Conservation (phyloP, 495 filamentous ascomycete genomes). For the Penicillium crystallinum region DNA sequence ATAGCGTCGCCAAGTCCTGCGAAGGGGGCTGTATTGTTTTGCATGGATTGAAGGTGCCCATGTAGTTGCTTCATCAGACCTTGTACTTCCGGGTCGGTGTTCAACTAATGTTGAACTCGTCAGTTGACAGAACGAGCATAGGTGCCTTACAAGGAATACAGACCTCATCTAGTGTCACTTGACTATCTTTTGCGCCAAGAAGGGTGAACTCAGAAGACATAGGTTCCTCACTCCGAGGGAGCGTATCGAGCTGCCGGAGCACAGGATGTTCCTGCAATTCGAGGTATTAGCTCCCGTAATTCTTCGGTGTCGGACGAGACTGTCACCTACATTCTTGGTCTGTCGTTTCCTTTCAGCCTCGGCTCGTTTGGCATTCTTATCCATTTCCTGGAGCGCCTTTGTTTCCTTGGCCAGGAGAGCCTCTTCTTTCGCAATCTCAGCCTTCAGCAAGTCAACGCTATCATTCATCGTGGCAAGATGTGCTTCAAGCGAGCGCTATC, state of each 20-base stretch:
- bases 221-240: slow-evolving; percentile 8
- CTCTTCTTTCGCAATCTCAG: slow-evolving; percentile 52
- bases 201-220: slow-evolving; percentile 26
- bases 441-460: slow-evolving; percentile 47
- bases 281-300: not conserved
- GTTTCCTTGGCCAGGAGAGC: slow-evolving; percentile 46
- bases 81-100: slow-evolving; percentile 34
- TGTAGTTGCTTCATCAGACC: slow-evolving; percentile 43
- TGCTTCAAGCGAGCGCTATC: slow-evolving; percentile 45
- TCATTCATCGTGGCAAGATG: slow-evolving; percentile 51
- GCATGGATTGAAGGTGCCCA: slow-evolving; percentile 53
- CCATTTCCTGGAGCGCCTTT: slow-evolving; percentile 45
- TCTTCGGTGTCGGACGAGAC: not conserved
- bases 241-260: slow-evolving; percentile 31
- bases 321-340: slow-evolving; percentile 38
- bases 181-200: slow-evolving; percentile 16
- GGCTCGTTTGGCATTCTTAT: slow-evolving; percentile 49
- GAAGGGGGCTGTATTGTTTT: slow-evolving; percentile 49
- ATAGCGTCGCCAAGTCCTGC: slow-evolving; percentile 49
- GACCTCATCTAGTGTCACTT: slow-evolving; percentile 32
- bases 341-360: slow-evolving; percentile 41
- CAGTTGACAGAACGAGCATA: not conserved
- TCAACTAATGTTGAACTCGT: slow-evolving; percentile 25
- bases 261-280: slow-evolving; percentile 38
- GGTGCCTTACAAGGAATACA: not conserved